Percentiles rank a stretch among this genome's conserved stretches.
phyloP scores from a whole-genome alignment of 2,329 filamentous ascomycete genomes.

The Tolypocladium tropicale region DNA sequence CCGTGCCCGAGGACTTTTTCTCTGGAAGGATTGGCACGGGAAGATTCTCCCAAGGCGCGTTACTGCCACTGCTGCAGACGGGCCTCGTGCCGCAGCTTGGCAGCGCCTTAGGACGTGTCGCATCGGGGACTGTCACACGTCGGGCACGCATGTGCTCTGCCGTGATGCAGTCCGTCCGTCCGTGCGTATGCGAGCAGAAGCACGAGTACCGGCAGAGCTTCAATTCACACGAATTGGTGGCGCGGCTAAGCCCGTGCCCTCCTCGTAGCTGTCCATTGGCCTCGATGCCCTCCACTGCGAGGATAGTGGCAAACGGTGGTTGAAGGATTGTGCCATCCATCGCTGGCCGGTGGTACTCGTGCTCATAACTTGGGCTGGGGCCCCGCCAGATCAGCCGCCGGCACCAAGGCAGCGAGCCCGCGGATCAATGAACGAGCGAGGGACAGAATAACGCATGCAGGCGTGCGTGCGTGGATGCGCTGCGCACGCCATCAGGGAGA shows the following conservation, averaged over 20 bases:
- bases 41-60: neutral
- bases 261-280: no score
- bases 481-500: neutral
- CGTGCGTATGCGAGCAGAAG: neutral
- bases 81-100: neutral
- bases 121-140: no score
- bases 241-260: no score
- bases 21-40: neutral
- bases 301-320: no score
- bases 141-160: neutral
- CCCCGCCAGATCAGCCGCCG: neutral
- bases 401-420: neutral
- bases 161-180: no score
- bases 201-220: neutral
- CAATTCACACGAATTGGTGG: neutral
- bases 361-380: no score
- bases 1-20: neutral
- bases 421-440: no score
- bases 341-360: no score
- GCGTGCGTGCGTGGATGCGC: no score
- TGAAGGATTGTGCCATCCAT: neutral
- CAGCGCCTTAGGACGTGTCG: no score
- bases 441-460: no score
- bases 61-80: neutral
- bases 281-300: no score